phyloP scores from a whole-genome alignment of 2,329 filamentous ascomycete genomes.

The Talaromyces atroroseus region DNA sequence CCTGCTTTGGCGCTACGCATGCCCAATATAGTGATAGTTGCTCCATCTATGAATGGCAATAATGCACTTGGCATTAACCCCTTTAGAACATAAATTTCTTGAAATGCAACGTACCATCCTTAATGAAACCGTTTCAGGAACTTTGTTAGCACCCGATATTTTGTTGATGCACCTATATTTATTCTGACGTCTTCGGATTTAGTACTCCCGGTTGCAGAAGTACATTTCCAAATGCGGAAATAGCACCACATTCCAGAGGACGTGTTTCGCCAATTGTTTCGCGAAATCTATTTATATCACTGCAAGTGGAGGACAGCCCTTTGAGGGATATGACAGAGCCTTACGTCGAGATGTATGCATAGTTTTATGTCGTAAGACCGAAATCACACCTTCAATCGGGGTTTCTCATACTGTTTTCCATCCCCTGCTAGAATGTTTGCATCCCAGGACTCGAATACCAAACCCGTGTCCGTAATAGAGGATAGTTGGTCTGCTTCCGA shows the following conservation, averaged over 20 bases:
- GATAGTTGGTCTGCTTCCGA: not conserved
- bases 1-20: not conserved
- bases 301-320: not conserved
- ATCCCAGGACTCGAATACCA: not conserved
- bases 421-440: not conserved
- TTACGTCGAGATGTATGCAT: not conserved
- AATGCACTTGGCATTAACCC: slow-evolving; percentile 45
- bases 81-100: slow-evolving; percentile 50
- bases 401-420: not conserved
- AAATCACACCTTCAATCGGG: not conserved
- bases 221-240: slow-evolving; percentile 9
- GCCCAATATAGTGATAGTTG: slow-evolving; percentile 38
- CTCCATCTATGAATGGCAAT: slow-evolving; percentile 24
- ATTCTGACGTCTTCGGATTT: slow-evolving; percentile 1
- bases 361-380: not conserved
- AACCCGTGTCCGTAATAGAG: not conserved
- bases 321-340: not conserved
- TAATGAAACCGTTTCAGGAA: not conserved
- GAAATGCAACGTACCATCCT: slow-evolving; percentile 7
- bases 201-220: slow-evolving; percentile 10
- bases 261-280: not conserved
- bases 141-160: not conserved
- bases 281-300: not conserved
- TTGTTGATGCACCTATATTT: not conserved
- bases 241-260: not conserved